A percentile compares a stretch with the other conserved stretches of the same genome.
phyloP scores from a whole-genome alignment of 2,329 filamentous ascomycete species.

The Calonectria montana region DNA sequence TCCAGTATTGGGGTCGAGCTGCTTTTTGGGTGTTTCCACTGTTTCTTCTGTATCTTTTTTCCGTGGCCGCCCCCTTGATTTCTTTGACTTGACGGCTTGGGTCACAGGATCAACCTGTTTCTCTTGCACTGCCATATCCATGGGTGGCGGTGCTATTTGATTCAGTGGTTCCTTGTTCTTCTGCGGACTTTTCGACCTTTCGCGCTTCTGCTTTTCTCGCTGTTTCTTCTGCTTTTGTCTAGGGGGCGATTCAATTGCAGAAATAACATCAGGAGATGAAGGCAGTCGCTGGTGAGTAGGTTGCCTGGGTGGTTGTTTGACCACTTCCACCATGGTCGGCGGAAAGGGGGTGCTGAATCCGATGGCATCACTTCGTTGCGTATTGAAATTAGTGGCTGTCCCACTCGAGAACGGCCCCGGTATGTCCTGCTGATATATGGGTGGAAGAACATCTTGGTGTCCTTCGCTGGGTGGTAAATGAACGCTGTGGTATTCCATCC shows the following conservation, averaged over 20 bases:
- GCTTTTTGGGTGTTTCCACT: constrained; percentile 19
- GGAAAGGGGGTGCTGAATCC: constrained; percentile 34
- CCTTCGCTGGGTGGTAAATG: constrained; percentile 31
- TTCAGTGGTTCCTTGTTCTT: constrained; percentile 7
- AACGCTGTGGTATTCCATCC: constrained; percentile 48
- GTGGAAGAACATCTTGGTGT: constrained; percentile 29
- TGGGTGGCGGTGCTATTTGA: background rate
- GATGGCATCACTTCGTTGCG: constrained; percentile 42
- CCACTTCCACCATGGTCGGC: constrained; percentile 22
- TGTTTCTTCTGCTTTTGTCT: constrained; percentile 18
- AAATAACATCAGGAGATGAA: constrained; percentile 43
- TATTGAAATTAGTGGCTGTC: constrained; percentile 50
- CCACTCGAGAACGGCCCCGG: constrained; percentile 46
- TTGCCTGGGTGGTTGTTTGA: constrained; percentile 2
- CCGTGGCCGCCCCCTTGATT: constrained; percentile 47
- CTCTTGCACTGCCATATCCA: constrained; percentile 8
- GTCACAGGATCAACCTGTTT: constrained; percentile 31
- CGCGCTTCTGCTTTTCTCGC: constrained; percentile 11
- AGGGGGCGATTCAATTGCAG: constrained; percentile 27
- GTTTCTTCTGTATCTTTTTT: constrained; percentile 37
- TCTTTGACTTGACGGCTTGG: constrained; percentile 40
- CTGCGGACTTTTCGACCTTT: background rate
- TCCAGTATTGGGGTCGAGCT: constrained; percentile 1
- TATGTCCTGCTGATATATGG: constrained; percentile 29
- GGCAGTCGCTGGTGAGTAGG: constrained; percentile 17